Percentiles rank a stretch among this genome's conserved stretches.
Conservation (phyloP, 805 yeast genomes). For the Schizosaccharomyces osmophilus region DNA sequence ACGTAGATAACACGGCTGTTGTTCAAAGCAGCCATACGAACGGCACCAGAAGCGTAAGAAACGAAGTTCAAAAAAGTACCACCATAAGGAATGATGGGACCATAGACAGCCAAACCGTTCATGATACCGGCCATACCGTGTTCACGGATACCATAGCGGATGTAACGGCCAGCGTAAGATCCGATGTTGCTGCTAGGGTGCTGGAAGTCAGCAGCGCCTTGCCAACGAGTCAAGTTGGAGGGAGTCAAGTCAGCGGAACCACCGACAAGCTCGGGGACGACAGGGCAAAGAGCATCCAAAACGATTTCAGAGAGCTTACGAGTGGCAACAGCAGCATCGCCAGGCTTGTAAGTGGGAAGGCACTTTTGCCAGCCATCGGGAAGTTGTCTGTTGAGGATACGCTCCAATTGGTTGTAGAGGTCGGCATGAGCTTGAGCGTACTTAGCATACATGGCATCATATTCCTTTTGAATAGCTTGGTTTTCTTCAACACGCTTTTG, state of each 20-base stretch:
- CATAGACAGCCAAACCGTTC: slow-evolving; percentile 87
- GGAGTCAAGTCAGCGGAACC: slow-evolving; percentile 98
- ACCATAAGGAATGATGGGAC: slow-evolving; percentile 71
- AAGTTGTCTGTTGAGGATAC: slow-evolving; percentile 55
- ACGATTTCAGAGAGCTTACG: slow-evolving; percentile 81
- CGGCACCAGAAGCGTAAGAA: slow-evolving; percentile 30
- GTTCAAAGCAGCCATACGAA: slow-evolving; percentile 25
- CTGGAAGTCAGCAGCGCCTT: slow-evolving; percentile 75
- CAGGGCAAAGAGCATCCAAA: slow-evolving; percentile 33
- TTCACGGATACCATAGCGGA: slow-evolving; percentile 96
- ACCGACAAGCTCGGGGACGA: slow-evolving; percentile 72
- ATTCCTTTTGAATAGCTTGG: slow-evolving; percentile 42
- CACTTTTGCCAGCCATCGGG: slow-evolving; percentile 60
- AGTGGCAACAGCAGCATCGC: slow-evolving; percentile 68
- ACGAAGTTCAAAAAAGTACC: slow-evolving; percentile 94
- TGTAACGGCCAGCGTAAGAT: slow-evolving; percentile 72
- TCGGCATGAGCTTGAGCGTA: slow-evolving; percentile 53
- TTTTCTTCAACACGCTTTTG: slow-evolving; percentile 31
- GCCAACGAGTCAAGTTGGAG: slow-evolving; percentile 80
- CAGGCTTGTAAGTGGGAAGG: slow-evolving; percentile 57
- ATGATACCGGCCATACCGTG: slow-evolving; percentile 97
- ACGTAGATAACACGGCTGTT: slow-evolving; percentile 25
- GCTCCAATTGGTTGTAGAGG: slow-evolving; percentile 49
- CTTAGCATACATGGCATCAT: slow-evolving; percentile 39
- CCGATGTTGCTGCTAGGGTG: slow-evolving; percentile 60